Base-by-base conservation (phyloP, 108 stramenopile genomes). In the Discostella stelligeroides region DNA sequence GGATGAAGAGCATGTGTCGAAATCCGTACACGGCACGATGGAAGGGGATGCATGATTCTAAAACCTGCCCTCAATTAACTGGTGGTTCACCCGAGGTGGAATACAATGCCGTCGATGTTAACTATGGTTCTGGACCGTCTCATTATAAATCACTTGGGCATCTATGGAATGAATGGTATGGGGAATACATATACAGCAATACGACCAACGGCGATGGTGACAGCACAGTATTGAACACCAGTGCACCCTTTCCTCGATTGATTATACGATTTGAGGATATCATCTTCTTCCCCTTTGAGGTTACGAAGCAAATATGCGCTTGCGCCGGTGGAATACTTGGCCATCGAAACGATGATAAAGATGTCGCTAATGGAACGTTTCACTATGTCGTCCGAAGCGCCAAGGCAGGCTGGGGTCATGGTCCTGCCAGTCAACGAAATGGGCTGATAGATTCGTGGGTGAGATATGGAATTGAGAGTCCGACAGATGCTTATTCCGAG, bases 101-200 rank as follows among this genome's bases (percentile, higher is more conserved):
- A 13, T 91, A 87, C 87, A 86, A 86, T 63, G 41, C 70, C 1
- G 92, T 93, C 6, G 70, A 80, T 49, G 85, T 85, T 2, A 84
- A 61, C 24, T 90, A 86, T 70, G 88, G 79, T 5, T 74, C 75
- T 4, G 80, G 71, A 29, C 72, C 70, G 25, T 77, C 82, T 27
- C 72, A 83, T 63, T 78, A 88, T 56, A 7, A 71, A 10, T 82
- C 80, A 28, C 47, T 92, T 48, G 87, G 75, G 14, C 85, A 88
- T 66, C 46, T 92, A 63, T 92, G 82, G 83, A 89, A 89, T 64
- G 90, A 91, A 61, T 92, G 90, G 91, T 91, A 95, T 67, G 60
- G 70, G 46, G 83, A 80, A 34, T 92, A 90, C 63, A 50, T 82
- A 10, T 63, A 76, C 39, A 61, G 24, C 55, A 56, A 53, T 15